Evolutionary conservation across 2,329 filamentous ascomycete species (phyloP), one percentile per base, ranked within the genome.

Genomic region (Beauveria brongniartii): DNA sequence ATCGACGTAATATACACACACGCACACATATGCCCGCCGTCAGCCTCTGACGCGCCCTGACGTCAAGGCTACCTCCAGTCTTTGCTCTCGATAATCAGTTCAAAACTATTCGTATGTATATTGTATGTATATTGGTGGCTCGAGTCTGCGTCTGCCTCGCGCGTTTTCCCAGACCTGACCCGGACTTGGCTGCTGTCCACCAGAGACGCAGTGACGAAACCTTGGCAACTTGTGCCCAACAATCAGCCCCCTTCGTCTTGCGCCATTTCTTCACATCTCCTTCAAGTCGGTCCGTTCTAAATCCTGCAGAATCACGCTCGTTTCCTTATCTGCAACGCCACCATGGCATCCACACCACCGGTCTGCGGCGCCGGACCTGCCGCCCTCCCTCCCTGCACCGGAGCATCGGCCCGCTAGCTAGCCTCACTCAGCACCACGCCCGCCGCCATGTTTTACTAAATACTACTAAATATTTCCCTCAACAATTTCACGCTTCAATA

Each of bases 351-450:
- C 34, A 59, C 47, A 51, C 56, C 12, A 30, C 47, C 46, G 44
- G 55, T 57, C 7, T 40, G 44, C 55, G 46, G 55, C 55, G 55
- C 44, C 55, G 55, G 55, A 28, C 55, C 37, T 44, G 14, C 46
- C 37, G 46, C 56, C 20, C 6, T 41, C n/a, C 37, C 40, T 26
- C 47, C 47, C n/a, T 43, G 47, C 37, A 52, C 47, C 56, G 56
- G 56, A 59, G 47, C 56, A 59, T 59, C 56, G 56, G 56, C 56
- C 56, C 56, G 56, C 56, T 28, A 47, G n/a, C 43, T 34, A 43
- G 56, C 34, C 56, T 59, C 56, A 59, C 34, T 57, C 55, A 57
- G 55, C 55, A 48, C 43, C 43, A 30, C 51, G 16, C 24, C 40
- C 20, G 20, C 43, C 30, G 28, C 50, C 48, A 30, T 30, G 12